Base-by-base conservation (phyloP, 1,284 basidiomycete species). In the Sutorius eximius region DNA sequence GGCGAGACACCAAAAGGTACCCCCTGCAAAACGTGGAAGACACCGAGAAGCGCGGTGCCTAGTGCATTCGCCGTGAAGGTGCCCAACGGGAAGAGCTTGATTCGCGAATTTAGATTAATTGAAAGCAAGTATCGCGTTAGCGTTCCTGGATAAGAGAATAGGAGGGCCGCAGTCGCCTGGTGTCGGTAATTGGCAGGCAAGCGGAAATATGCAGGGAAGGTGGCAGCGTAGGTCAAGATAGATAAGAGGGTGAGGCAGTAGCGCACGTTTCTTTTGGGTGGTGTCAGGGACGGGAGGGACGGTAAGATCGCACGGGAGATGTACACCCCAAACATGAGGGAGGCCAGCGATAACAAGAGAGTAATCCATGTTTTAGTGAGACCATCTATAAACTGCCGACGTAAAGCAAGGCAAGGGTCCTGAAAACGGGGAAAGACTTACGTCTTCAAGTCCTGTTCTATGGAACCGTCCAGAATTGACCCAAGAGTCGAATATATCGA, bases 61-160 rank as follows among this genome's bases (percentile, higher is more conserved):
- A 88, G 59, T n/a, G 82, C 75, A 70, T 99, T 99, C 38, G 92
- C 94, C 3, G 80, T 63, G 59, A 97, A 86, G 1, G 97, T 99
- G 1, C 97, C 97, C 32, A 93, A 68, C 0, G 96, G 96, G 59
- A 97, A 81, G 11, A 78, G 66, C 55, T 81, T 80, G 44, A 79
- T 66, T 37, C 75, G 68, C n/a, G 76, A 73, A 70, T 98, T 99
- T 58, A 97, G 77, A 45, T 75, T 68, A 49, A 85, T 75, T 15
- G 91, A 86, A 41, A 98, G 80, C 34, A 87, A 63, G 73, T 92
- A 98, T 51, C 97, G 88, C 4, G 89, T 80, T 52, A 98, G 78
- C 1, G 93, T 84, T 30, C 96, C 97, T 3, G 93, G 93, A 59
- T 91, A 97, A 16, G 89, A 85, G 69, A 98, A 91, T 20, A 98